A percentile compares a stretch with the other conserved stretches of the same genome.
phyloP scores from a whole-genome alignment of 2,329 filamentous ascomycete genomes.

The Phialophora tarda region DNA sequence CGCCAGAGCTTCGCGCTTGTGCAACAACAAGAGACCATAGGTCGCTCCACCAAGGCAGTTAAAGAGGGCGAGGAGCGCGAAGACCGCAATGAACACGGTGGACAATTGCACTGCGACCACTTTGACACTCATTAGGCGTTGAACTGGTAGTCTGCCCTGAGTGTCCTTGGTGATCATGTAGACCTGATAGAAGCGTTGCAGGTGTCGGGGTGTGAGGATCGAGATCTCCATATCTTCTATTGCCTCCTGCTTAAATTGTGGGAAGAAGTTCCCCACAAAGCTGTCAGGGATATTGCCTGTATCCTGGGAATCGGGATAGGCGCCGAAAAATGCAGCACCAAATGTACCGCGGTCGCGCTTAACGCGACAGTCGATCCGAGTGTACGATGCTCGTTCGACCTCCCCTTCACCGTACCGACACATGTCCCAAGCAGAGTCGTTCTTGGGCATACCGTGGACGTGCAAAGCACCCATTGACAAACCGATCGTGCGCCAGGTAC shows the following conservation, averaged over 20 bases:
- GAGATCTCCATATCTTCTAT: conserved; percentile 5
- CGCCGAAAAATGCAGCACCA: conserved; percentile 11
- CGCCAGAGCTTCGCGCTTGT: conserved; percentile 10
- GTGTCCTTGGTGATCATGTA: conserved; percentile 28
- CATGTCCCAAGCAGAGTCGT: conserved; percentile 6
- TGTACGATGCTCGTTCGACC: conserved; percentile 21
- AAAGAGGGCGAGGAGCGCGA: conserved; percentile 15
- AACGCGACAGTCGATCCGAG: conserved; percentile 20
- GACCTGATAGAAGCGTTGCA: conserved; percentile 27
- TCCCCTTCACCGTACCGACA: conserved; percentile 17
- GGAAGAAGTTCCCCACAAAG: conserved; percentile 13
- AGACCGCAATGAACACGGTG: conserved; percentile 16
- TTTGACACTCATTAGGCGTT: conserved; percentile 19
- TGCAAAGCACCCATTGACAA: conserved; percentile 20
- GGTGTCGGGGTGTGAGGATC: conserved; percentile 9
- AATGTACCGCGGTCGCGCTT: background rate
- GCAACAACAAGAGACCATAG: conserved; percentile 18
- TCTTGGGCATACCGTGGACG: conserved; percentile 16
- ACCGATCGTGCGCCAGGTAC: conserved; percentile 7
- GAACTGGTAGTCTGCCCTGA: background rate
- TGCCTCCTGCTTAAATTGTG: conserved; percentile 19
- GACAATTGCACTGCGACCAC: conserved; percentile 23
- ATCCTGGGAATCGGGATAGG: conserved; percentile 15
- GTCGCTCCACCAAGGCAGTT: conserved; percentile 12
- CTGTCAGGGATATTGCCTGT: background rate